Percentiles rank a stretch among this genome's conserved stretches.
phyloP scores from a whole-genome alignment of 2,329 filamentous ascomycete genomes.

The Fusarium nisikadoi region DNA sequence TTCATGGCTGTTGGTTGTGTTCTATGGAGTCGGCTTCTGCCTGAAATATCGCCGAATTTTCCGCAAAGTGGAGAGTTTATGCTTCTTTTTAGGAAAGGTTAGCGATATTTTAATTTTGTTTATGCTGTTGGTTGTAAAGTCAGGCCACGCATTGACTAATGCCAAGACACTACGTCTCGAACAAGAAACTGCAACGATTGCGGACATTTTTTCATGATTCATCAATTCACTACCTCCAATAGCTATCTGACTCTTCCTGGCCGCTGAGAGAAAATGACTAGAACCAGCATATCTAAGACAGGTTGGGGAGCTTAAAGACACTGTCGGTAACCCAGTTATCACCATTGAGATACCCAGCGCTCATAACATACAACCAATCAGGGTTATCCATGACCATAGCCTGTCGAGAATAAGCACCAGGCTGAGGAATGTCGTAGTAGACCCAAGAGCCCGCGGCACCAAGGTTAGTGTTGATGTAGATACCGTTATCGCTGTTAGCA shows the following conservation, averaged over 20 bases:
- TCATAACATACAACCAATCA: constrained; percentile 9
- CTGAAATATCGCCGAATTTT: background rate
- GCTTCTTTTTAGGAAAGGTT: background rate
- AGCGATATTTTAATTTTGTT: background rate
- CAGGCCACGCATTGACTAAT: background rate
- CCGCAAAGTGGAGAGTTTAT: background rate
- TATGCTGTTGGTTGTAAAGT: background rate
- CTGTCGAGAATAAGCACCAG: constrained; percentile 15
- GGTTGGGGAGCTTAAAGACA: constrained; percentile 13
- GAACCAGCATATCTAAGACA: background rate
- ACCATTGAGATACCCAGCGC: background rate
- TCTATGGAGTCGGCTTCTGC: background rate
- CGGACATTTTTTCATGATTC: rapidly evolving
- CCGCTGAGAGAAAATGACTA: rapidly evolving
- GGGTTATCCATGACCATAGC: constrained; percentile 16
- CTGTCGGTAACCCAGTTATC: constrained; percentile 15
- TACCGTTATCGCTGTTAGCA: background rate
- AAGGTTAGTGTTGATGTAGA: constrained; percentile 16
- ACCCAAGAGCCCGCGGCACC: constrained; percentile 14
- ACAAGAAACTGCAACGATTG: background rate
- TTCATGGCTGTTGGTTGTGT: background rate
- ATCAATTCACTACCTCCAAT: rapidly evolving
- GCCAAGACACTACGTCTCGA: background rate
- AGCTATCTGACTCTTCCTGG: rapidly evolving
- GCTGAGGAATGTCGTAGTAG: constrained; percentile 14